Conservation (phyloP, 352 stramenopile species). For the Globisporangium splendens region DNA sequence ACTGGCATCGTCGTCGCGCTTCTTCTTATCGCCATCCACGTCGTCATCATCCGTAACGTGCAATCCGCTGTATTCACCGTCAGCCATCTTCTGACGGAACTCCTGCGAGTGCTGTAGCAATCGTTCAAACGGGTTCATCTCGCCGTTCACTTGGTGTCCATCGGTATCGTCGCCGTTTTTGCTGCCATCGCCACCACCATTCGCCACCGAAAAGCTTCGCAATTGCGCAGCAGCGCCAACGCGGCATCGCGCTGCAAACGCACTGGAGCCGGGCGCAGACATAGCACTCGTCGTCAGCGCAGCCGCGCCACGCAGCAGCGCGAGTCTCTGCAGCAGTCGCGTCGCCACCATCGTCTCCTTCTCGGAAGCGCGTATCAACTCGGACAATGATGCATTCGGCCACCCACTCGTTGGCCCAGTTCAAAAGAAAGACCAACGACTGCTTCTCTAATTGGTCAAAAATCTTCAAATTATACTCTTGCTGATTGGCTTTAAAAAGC, state of each 20-base stretch:
- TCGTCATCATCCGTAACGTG: conserved; percentile 16
- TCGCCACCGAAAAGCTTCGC: conserved; percentile 12
- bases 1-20: conserved; percentile 7
- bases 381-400: background rate
- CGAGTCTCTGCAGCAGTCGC: conserved; percentile 1
- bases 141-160: conserved; percentile 15
- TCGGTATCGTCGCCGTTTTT: conserved; percentile 17
- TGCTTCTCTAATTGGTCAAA: too few relatives aligned
- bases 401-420: background rate
- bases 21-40: background rate
- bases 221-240: conserved; percentile 4
- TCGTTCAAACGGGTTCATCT: conserved; percentile 59
- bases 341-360: conserved; percentile 7
- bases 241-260: background rate
- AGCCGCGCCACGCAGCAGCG: background rate
- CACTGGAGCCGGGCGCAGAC: too few relatives aligned
- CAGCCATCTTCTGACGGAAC: conserved; percentile 40
- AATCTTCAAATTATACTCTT: too few relatives aligned
- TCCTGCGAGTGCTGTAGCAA: conserved; percentile 65
- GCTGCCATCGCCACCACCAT: conserved; percentile 12
- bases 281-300: background rate
- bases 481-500: too few relatives aligned
- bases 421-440: too few relatives aligned
- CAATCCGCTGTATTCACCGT: conserved; percentile 14
- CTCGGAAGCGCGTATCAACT: background rate